Evolutionary conservation across 257 asterid species (phyloP), one percentile per base, ranked within the genome.

Genomic region (Nicotiana noctiflora): DNA sequence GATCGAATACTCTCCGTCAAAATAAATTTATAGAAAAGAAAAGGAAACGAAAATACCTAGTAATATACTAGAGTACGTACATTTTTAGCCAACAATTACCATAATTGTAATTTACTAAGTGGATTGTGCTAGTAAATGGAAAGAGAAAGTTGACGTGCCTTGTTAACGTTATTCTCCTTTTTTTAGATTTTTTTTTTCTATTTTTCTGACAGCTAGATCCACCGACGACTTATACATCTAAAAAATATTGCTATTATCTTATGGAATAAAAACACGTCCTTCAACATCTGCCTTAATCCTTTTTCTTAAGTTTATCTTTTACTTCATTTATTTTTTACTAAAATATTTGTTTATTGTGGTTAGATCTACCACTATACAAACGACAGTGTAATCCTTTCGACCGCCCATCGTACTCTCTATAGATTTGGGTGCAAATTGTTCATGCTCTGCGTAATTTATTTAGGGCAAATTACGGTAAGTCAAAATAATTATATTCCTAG

Each of bases 211-310:
- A 18, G 61, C 34, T 66, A 62, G 82, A 81, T 81, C 85, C 82
- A 81, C 85, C 88, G 83, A 85, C 86, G 56, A 61, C 18, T 4
- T 57, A 19, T 57, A 18, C 37, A 77, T 60, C 31, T 29, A 10
- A 60, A 25, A 25, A 25, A 25, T 25, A 25, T 15, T 53, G 17
- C 29, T 29, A 31, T 31, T 34, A 31, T 77, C 32, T 77, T 77
- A 77, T 77, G 74, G 63, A 32, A 63, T 52, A 63, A 60, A 46
- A 18, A 79, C 76, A 79, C 82, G 23, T 27, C 81, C 25, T 60
- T 59, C 53, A 11, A 62, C 77, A 87, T 68, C 75, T 70, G 82
- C 80, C 76, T 49, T 70, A 70, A 76, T 52, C 17, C 75, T 66
- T 32, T 53, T 79, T 75, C 82, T 46, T 46, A 9, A 13, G 5